These are phyloP conservation scores for Ramalina intermedia DNA, from an alignment of 495 filamentous ascomycete genomes.

Conservation along the genomic window DNA sequence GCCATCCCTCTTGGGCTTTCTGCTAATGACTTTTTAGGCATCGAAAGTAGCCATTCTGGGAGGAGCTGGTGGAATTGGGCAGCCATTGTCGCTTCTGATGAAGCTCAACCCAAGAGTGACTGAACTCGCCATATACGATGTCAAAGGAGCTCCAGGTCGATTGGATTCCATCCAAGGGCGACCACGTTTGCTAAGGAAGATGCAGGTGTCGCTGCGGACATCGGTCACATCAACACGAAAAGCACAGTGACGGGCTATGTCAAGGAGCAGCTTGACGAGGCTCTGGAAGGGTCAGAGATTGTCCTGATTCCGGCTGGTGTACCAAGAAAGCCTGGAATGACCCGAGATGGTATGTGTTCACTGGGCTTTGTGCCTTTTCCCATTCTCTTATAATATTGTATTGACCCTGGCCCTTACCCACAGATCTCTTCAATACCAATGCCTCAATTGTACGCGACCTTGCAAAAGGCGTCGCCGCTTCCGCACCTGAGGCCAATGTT, in stretches of 20 bases:
- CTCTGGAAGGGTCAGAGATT: constrained; percentile 75
- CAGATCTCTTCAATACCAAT: constrained; percentile 99
- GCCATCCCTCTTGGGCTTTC: neutral
- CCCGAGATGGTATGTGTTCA: constrained; percentile 57
- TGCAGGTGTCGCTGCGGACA: constrained; percentile 92
- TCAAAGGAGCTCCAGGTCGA: constrained; percentile 83
- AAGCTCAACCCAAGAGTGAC: constrained; percentile 93
- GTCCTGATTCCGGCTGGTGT: constrained; percentile 97
- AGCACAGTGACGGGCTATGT: constrained; percentile 84
- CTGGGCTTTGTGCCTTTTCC: neutral
- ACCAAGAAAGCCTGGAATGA: constrained; percentile 98
- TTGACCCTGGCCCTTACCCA: neutral
- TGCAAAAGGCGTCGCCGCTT: constrained; percentile 84
- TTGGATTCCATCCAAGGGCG: constrained; percentile 2
- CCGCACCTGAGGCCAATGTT: constrained; percentile 83
- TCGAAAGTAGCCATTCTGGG: constrained; percentile 95
- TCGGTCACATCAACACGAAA: constrained; percentile 98
- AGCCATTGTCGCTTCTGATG: constrained; percentile 90
- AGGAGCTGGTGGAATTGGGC: constrained; percentile 93
- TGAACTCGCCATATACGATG: constrained; percentile 94
- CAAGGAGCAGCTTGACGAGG: constrained; percentile 54
- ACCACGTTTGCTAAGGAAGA: constrained; percentile 6
- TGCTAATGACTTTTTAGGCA: constrained; percentile 40
- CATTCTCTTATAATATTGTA: neutral
- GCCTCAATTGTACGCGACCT: constrained; percentile 98